These are phyloP conservation scores for Aaosphaeria arxii DNA, from an alignment of 2,329 filamentous ascomycete genomes.

Conservation along the genomic window DNA sequence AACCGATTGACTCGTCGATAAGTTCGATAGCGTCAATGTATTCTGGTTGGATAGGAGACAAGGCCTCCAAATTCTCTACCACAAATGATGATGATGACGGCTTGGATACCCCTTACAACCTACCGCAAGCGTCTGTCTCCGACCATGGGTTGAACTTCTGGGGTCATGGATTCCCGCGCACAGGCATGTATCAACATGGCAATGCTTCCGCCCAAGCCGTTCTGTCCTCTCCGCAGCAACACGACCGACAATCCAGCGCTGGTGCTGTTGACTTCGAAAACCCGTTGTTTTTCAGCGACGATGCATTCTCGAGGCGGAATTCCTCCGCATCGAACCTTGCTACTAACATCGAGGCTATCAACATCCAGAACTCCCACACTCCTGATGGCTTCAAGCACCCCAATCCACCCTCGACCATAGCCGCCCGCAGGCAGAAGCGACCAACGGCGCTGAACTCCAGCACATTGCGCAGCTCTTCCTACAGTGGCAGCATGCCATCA, in stretches of 20 bases:
- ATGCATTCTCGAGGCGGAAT: conserved; percentile 31
- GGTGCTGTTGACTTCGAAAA: conserved; percentile 30
- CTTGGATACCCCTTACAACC: conserved; percentile 26
- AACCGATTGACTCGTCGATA: conserved; percentile 29
- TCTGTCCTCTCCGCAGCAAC: conserved; percentile 30
- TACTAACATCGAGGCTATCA: conserved; percentile 37
- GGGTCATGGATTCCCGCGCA: conserved; percentile 22
- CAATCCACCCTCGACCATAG: conserved; percentile 39
- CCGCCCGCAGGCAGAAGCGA: conserved; percentile 39
- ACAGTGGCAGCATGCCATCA: conserved; percentile 39
- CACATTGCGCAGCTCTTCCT: conserved; percentile 42
- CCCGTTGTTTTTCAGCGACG: conserved; percentile 27
- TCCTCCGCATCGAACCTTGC: conserved; percentile 39
- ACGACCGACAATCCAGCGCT: conserved; percentile 24
- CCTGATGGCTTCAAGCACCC: conserved; percentile 37
- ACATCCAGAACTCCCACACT: conserved; percentile 30
- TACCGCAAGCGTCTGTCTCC: conserved; percentile 27
- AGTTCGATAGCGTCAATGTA: conserved; percentile 35
- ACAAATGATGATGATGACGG: conserved; percentile 25
- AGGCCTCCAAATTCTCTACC: conserved; percentile 17
- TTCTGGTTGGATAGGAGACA: conserved; percentile 35
- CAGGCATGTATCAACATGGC: conserved; percentile 33
- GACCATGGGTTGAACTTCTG: conserved; percentile 31
- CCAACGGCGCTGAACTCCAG: conserved; percentile 40
- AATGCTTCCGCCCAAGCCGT: conserved; percentile 36